These are phyloP conservation scores for Fonsecaea pedrosoi DNA, from an alignment of 2,329 filamentous ascomycete species.

Conservation along the genomic window DNA sequence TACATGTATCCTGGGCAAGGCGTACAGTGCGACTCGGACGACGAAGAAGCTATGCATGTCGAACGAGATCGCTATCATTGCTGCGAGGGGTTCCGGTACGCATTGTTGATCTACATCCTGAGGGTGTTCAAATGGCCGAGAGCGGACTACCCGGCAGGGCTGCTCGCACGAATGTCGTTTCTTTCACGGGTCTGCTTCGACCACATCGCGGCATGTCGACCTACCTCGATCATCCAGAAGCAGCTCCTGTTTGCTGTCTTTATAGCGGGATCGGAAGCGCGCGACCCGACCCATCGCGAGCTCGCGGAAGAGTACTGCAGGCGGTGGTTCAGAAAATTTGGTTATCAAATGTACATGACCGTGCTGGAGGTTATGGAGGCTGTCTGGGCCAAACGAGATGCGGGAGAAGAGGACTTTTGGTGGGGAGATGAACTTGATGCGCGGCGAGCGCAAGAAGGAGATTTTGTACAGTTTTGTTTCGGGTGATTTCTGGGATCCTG, in stretches of 20 bases:
- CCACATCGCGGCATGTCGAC: constrained; percentile 13
- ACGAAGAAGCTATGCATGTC: constrained; percentile 24
- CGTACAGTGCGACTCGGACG: constrained; percentile 6
- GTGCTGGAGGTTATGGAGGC: constrained; percentile 18
- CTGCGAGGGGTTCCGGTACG: constrained; percentile 27
- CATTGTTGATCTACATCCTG: constrained; percentile 26
- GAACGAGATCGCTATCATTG: constrained; percentile 27
- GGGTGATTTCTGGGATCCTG: constrained; percentile 1
- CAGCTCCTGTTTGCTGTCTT: constrained; percentile 26
- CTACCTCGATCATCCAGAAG: constrained; percentile 24
- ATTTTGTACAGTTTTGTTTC: constrained; percentile 27
- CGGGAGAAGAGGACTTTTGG: constrained; percentile 22
- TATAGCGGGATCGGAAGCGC: constrained; percentile 22
- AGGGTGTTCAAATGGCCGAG: constrained; percentile 12
- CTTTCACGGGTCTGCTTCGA: constrained; percentile 19
- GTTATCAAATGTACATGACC: constrained; percentile 27
- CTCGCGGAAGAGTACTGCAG: constrained; percentile 20
- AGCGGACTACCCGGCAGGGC: not conserved
- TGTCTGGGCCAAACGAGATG: constrained; percentile 21
- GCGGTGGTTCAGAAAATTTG: constrained; percentile 22
- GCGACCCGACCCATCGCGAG: not conserved
- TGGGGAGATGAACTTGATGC: constrained; percentile 27
- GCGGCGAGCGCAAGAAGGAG: constrained; percentile 18
- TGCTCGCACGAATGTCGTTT: not conserved
- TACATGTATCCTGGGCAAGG: constrained; percentile 22